Base-by-base conservation (phyloP, 2,329 filamentous ascomycete genomes). In the Fonsecaea erecta region DNA sequence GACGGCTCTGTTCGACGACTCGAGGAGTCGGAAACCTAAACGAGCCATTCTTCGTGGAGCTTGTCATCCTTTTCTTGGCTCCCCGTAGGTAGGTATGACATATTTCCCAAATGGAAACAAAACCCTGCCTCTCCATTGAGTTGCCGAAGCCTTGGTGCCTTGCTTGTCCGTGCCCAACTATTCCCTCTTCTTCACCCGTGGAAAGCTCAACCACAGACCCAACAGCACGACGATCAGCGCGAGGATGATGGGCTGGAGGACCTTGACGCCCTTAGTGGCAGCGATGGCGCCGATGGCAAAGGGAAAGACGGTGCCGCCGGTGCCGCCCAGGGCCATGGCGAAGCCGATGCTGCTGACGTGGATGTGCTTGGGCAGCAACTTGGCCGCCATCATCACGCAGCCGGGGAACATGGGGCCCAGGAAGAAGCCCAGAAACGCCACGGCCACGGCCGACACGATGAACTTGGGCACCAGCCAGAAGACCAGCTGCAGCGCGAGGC, bases 391-490 rank as follows among this genome's bases (percentile, higher is more conserved):
- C 3, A 92, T 87, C 24, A 94, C 84, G 3, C 86, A 89, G 3
- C 87, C 88, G 0, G 90, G 90, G 73, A 92, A 93, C 40, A 93
- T 77, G 0, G 91, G 91, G 0, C 91, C 91, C 0, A 93, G 82
- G 72, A 93, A 91, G 80, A 93, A 90, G 0, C 91, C 91, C 64
- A 92, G 82, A 0, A 92, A 78, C 0, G 85, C 81, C 16, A 92
- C 88, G 34, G 89, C 87, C 24, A 92, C 81, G n/a, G 89, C 86
- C 0, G 88, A 90, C 37, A 90, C 87, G 62, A 88, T 81, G 72
- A 92, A 90, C 62, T 85, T 85, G 0, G 90, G 90, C 1, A 93
- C 87, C 3, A 93, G 85, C 90, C 90, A 94, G 81, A 93, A 93
- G 60, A 92, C 75, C 2, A 93, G 78, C 75, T 93, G 84, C 32